Conservation (phyloP, 2,329 filamentous ascomycete species). For the Microdochium trichocladiopsis region DNA sequence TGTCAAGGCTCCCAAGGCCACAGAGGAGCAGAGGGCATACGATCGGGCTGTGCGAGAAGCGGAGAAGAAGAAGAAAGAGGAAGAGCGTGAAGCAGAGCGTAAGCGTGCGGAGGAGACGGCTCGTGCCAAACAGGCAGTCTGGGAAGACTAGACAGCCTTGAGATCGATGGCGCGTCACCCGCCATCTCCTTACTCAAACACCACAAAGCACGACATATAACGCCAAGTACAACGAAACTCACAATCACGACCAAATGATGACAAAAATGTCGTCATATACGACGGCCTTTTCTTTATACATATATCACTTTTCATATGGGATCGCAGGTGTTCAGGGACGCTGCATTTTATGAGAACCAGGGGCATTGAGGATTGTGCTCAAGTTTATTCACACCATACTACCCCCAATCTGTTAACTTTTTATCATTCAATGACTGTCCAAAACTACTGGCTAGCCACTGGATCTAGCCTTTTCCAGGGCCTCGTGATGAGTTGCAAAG, state of each 20-base stretch:
- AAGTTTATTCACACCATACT: neutral
- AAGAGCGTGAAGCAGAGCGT: conserved; percentile 61
- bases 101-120: conserved; percentile 58
- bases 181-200: neutral
- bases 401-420: too few species aligned
- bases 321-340: neutral
- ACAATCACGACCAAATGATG: too few species aligned
- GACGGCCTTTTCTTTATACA: neutral
- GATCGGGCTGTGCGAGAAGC: conserved; percentile 77
- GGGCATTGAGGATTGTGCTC: neutral
- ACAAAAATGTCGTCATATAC: too few species aligned
- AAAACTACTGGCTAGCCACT: too few species aligned
- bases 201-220: too few species aligned
- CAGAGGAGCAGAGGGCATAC: conserved; percentile 83
- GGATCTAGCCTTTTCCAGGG: too few species aligned
- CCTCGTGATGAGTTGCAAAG: too few species aligned
- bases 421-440: too few species aligned
- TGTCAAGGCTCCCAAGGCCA: conserved; percentile 70
- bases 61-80: conserved; percentile 70
- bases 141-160: conserved; percentile 57
- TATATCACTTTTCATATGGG: neutral
- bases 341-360: neutral
- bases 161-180: neutral
- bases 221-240: too few species aligned
- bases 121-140: conserved; percentile 74